These are phyloP conservation scores for Fusarium sp. DNA, from an alignment of 2,329 filamentous ascomycete genomes.

Conservation along the genomic window DNA sequence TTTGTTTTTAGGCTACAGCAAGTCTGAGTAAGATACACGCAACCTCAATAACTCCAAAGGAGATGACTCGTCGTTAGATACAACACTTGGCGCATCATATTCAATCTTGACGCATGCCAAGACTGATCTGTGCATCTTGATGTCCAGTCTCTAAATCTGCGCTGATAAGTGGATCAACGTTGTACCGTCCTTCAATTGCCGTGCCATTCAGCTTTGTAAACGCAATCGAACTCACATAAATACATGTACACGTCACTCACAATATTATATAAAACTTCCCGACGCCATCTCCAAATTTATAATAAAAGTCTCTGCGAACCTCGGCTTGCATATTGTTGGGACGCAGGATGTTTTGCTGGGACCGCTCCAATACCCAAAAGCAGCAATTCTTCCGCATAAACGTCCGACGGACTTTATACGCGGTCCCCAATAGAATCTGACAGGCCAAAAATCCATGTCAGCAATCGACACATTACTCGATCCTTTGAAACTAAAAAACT, in stretches of 20 bases:
- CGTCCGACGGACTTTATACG: constrained; percentile 16
- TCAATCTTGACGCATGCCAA: not conserved
- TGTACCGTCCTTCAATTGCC: not conserved
- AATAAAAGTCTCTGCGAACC: not conserved
- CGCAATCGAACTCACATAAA: not conserved
- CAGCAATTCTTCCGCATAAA: constrained; percentile 12
- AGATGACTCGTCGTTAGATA: not conserved
- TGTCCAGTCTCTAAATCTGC: not conserved
- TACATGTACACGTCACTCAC: not conserved
- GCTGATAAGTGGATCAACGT: not conserved
- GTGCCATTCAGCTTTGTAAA: not conserved
- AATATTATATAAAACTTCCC: not conserved
- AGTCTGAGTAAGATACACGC: not conserved
- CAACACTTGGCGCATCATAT: not conserved
- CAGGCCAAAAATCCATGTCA: constrained; percentile 2
- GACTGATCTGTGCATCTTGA: not conserved
- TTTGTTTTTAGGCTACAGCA: not conserved
- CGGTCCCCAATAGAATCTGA: constrained; percentile 8
- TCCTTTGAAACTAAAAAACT: not conserved
- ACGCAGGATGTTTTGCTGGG: constrained; percentile 5
- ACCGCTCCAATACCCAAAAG: constrained; percentile 10
- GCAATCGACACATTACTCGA: constrained; percentile 5
- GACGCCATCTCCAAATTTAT: not conserved
- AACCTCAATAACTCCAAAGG: not conserved
- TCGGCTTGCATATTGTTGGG: constrained; percentile 16